Base-by-base conservation (phyloP, 2,329 filamentous ascomycete genomes). In the Fusarium azukiicola region DNA sequence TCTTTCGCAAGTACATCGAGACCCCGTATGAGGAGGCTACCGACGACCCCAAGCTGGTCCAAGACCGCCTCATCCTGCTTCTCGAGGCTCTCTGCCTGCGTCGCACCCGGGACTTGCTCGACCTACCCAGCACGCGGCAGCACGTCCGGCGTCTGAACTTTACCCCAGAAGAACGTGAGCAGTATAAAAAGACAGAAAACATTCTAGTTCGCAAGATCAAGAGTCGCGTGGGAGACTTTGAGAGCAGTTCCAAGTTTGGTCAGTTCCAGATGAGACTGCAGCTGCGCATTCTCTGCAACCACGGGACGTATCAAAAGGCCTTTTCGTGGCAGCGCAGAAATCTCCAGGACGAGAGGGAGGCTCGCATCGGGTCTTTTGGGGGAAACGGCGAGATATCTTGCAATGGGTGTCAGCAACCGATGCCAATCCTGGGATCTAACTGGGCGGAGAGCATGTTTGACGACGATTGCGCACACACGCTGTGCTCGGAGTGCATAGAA, bases 231-330 rank as follows among this genome's bases (percentile, higher is more conserved):
- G 63, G 63, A 2, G 63, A 67, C 21, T 36, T 67, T 17, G 63
- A 67, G 63, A 67, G 38, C 42, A 67, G 63, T 13, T 67, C 63
- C 32, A 67, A 67, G 44, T 67, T 67, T 49, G 63, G 63, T 2
- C 19, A 49, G 19, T 67, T 67, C 32, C 63, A 67, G 19, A 67
- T 67, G 63, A 67, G 21, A 5, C 9, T 67, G 5, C 63, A 67
- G 6, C 44, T 67, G 0, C 63, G 63, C 3, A 67, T 67, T 49
- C 44, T 67, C 2, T 67, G 63, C 32, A 67, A 67, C 6, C 63
- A 67, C 14, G 63, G 63, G 9, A 67, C 63, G 14, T 67, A 49
- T 21, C 63, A 67, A 17, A 67, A 67, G 27, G 5, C 44, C 9
- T 67, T 67, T 17, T 67, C 63, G 4, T 67, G 63, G 63, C 63